Percentiles rank a stretch among this genome's conserved stretches.
Evolutionary conservation across 2,329 filamentous ascomycete genomes (phyloP).

Genomic region (Colletotrichum sp.): DNA sequence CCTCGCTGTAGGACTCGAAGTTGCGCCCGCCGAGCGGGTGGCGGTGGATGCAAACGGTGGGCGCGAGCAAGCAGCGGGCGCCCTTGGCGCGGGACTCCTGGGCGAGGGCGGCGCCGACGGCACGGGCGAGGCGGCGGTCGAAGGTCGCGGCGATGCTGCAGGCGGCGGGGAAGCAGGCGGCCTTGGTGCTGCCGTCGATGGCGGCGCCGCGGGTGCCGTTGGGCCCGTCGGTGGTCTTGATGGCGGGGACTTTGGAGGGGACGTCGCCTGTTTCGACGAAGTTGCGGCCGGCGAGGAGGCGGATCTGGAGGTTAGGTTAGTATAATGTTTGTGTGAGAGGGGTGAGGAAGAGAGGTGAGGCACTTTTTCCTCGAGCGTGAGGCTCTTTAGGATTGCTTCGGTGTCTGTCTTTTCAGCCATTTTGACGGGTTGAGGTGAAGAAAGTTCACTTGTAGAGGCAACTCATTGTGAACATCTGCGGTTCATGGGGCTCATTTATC

Average conservation of each 20-base stretch:
- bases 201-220: constrained; percentile 21
- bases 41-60: constrained; percentile 63
- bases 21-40: constrained; percentile 65
- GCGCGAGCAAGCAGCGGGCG: constrained; percentile 67
- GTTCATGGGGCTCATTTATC: neutral
- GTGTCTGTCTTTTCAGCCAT: constrained; percentile 17
- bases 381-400: constrained; percentile 29
- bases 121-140: constrained; percentile 69
- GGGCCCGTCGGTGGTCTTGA: constrained; percentile 19
- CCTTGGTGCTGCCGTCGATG: constrained; percentile 16
- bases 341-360: neutral
- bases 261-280: constrained; percentile 16
- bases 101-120: constrained; percentile 73
- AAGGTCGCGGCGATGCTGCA: constrained; percentile 76
- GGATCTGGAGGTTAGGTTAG: neutral
- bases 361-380: constrained; percentile 35
- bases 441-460: neutral
- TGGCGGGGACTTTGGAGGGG: constrained; percentile 7
- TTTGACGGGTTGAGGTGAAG: neutral
- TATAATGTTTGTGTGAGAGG: neutral
- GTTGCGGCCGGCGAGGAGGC: constrained; percentile 16
- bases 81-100: constrained; percentile 75
- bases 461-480: neutral
- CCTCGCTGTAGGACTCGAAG: constrained; percentile 67
- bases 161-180: constrained; percentile 65